Evolutionary conservation across 2,329 filamentous ascomycete genomes (phyloP).

Genomic region (Beauveria bassiana): DNA sequence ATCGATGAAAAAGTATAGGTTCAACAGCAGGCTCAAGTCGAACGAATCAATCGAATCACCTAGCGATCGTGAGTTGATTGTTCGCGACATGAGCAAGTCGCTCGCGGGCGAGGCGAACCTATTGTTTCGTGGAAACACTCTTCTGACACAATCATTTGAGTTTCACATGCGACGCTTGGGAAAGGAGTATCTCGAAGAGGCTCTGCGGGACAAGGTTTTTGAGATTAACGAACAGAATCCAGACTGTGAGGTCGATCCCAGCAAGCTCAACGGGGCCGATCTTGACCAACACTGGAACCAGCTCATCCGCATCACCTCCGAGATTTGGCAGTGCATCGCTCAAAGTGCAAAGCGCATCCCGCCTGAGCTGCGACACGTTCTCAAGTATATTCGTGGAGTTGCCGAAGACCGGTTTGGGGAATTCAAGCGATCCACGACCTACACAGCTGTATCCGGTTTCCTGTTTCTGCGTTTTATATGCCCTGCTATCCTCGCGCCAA

Average conservation of each 20-base stretch:
- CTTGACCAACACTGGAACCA: conserved; percentile 76
- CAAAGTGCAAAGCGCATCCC: conserved; percentile 69
- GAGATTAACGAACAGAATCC: conserved; percentile 88
- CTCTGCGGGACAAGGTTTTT: conserved; percentile 73
- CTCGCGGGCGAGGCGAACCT: conserved; percentile 85
- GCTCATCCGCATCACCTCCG: conserved; percentile 67
- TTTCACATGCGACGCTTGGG: conserved; percentile 92
- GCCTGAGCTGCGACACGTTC: conserved; percentile 71
- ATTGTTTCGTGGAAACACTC: conserved; percentile 87
- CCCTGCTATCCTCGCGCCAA: conserved; percentile 91
- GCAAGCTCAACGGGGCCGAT: conserved; percentile 64
- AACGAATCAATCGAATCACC: conserved; percentile 57
- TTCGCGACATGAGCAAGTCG: conserved; percentile 71
- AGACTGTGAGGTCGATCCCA: conserved; percentile 92
- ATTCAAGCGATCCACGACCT: conserved; percentile 80
- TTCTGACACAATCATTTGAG: conserved; percentile 88
- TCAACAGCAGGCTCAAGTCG: conserved; percentile 62
- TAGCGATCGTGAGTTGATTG: conserved; percentile 61
- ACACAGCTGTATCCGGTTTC: conserved; percentile 92
- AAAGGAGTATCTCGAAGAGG: conserved; percentile 85
- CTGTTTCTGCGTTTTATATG: conserved; percentile 93
- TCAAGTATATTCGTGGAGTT: conserved; percentile 86
- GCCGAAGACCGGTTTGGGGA: conserved; percentile 93
- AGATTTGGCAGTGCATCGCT: conserved; percentile 78
- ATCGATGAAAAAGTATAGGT: conserved; percentile 64